Evolutionary conservation across 164 flowering plant species (phyloP).

Genomic region (Houttuynia cordata): DNA sequence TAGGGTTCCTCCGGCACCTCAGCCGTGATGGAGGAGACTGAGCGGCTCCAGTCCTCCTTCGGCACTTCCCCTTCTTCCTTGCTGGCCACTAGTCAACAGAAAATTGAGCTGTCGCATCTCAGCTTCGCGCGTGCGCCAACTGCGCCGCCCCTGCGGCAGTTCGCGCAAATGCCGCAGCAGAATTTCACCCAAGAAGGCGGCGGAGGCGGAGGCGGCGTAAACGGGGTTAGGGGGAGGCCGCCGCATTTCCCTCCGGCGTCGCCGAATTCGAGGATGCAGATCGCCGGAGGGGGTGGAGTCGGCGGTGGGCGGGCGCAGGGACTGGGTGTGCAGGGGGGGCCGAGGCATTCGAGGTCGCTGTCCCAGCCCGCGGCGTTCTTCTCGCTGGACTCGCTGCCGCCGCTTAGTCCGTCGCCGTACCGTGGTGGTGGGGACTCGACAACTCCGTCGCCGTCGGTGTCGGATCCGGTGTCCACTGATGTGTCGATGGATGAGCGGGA

Average conservation of each 20-base stretch:
- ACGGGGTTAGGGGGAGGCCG: conserved; percentile 9
- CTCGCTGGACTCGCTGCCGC: conserved; percentile 74
- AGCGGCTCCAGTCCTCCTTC: conserved; percentile 55
- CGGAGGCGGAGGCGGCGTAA: conserved; percentile 22
- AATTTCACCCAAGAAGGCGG: conserved; percentile 31
- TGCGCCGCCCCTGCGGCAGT: conserved; percentile 37
- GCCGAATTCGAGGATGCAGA: conserved; percentile 67
- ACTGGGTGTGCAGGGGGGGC: conserved; percentile 30
- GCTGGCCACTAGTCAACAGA: conserved; percentile 29
- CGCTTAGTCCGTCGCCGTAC: conserved; percentile 66
- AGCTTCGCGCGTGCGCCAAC: conserved; percentile 25
- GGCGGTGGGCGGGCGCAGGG: conserved; percentile 25
- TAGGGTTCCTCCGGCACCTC: no score
- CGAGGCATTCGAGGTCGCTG: conserved; percentile 71
- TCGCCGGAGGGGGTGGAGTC: background rate
- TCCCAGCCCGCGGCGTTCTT: conserved; percentile 76
- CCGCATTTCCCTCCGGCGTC: conserved; percentile 65
- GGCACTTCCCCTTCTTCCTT: conserved; percentile 38
- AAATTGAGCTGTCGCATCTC: conserved; percentile 42
- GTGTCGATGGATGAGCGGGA: conserved; percentile 66
- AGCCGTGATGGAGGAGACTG: conserved; percentile 32
- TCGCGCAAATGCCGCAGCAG: conserved; percentile 13
- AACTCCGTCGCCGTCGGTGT: conserved; percentile 20
- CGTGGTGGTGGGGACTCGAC: conserved; percentile 36
- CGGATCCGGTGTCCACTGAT: conserved; percentile 40